Conservation (phyloP, 2,329 filamentous ascomycete genomes). For the Fusarium sp. region DNA sequence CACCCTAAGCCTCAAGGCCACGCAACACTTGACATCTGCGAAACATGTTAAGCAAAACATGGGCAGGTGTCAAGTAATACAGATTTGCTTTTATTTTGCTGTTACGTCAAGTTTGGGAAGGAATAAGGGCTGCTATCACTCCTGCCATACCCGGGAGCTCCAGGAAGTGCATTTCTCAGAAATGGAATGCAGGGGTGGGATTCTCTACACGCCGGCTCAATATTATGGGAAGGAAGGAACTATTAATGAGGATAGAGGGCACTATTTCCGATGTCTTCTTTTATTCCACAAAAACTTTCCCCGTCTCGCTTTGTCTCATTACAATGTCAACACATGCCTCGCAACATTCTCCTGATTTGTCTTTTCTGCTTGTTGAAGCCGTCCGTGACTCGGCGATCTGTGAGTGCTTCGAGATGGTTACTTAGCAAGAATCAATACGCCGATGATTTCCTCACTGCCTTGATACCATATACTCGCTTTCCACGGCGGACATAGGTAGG, state of each 20-base stretch:
- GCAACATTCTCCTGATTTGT: constrained; percentile 26
- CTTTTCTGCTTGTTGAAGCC: not conserved
- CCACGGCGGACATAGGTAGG: not conserved
- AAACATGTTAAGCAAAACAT: constrained; percentile 10
- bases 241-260: not conserved
- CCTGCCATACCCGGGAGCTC: not conserved
- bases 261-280: not conserved
- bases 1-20: constrained; percentile 1
- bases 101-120: not conserved
- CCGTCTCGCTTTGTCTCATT: constrained; percentile 23
- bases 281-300: not conserved
- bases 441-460: not conserved
- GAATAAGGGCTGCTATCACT: not conserved
- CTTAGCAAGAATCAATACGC: not conserved
- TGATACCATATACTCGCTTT: not conserved
- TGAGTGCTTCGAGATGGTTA: not conserved
- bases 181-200: not conserved
- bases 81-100: not conserved
- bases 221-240: not conserved
- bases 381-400: not conserved
- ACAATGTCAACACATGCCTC: constrained; percentile 11
- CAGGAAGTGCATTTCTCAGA: not conserved
- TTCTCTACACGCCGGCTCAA: not conserved
- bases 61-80: not conserved
- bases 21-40: constrained; percentile 7